Base-by-base conservation (phyloP, 176 grass and related monocot species). In the Poa pratensis region DNA sequence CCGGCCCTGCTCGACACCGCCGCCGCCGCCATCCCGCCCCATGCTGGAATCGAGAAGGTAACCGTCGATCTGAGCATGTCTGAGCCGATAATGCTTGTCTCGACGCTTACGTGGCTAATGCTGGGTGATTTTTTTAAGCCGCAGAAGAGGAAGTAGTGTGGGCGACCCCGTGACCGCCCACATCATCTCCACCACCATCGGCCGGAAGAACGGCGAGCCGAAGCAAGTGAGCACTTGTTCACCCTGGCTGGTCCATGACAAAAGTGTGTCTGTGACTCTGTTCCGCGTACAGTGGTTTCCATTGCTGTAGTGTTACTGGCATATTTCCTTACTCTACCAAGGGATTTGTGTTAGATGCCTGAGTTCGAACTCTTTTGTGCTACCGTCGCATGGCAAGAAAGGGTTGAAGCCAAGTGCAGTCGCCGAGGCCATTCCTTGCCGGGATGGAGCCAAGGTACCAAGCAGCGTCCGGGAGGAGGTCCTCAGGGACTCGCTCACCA, bases 131-230 rank as follows among this genome's bases (percentile, higher is more conserved):
- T 16, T 58, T 28, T 49, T 23, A 40, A 20, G 48, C 23, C 17
- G 80, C 84, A 87, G 75, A 54, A 35, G 34, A 35, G 34, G 34
- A 4, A 35, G 3, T 35, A 35, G 34, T 35, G 34, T 35, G 34
- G n/a, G 34, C 34, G 34, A 35, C 34, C 34, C 34, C 34, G 34
- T 35, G 34, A 35, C 34, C 34, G 34, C 34, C 46, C 93, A 99
- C 76, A 96, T 99, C 69, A 99, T 99, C 75, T 96, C 96, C 80
- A 99, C 94, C 39, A 96, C 96, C 69, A 99, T 96, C 76, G 94
- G 96, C 13, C 94, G 94, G 67, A 96, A 99, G 80, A 96, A 99
- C 88, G 96, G 96, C 75, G 91, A 99, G 83, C 96, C 91, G 3
- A 99, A 99, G 89, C 82, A 76, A 91, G 96, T 99, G 85, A 89